A percentile compares a stretch with the other conserved stretches of the same genome.
Conservation (phyloP, 768 basidiomycete species). For the Suillus cothurnatus region DNA sequence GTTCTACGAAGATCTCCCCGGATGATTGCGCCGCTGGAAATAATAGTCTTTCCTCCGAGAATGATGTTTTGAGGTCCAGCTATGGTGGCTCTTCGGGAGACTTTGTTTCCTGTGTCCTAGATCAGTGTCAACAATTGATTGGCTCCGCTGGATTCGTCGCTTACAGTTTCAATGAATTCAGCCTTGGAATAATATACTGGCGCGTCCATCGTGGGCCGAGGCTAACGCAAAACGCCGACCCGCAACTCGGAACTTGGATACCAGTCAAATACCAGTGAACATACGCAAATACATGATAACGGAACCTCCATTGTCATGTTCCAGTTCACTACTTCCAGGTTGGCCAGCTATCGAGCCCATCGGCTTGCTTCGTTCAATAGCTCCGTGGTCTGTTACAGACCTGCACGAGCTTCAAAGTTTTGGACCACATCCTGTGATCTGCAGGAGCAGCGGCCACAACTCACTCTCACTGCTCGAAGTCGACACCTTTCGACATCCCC, state of each 20-base stretch:
- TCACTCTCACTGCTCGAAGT: conserved; percentile 13
- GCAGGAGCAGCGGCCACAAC: conserved; percentile 13
- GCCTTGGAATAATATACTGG: conserved; percentile 78
- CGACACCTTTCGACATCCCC: conserved; percentile 17
- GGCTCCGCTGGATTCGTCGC: conserved; percentile 16
- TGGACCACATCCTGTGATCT: background rate
- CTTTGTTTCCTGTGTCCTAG: conserved; percentile 96
- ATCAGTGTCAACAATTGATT: conserved; percentile 10
- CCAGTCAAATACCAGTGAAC: too few species aligned
- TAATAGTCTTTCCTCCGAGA: conserved; percentile 95
- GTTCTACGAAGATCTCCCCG: conserved; percentile 91
- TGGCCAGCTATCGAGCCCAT: background rate
- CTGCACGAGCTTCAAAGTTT: background rate
- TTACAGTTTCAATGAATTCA: conserved; percentile 89
- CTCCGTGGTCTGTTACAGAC: background rate
- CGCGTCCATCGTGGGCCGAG: conserved; percentile 52
- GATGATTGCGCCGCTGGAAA: conserved; percentile 86
- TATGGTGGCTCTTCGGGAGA: conserved; percentile 88
- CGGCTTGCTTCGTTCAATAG: background rate
- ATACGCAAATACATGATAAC: background rate
- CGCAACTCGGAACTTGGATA: background rate
- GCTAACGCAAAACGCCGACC: background rate
- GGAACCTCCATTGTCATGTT: background rate
- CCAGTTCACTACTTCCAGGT: background rate
- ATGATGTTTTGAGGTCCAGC: conserved; percentile 96